These are phyloP conservation scores for Phytophthora cryptogea DNA, from an alignment of 352 stramenopile genomes.

Conservation along the genomic window DNA sequence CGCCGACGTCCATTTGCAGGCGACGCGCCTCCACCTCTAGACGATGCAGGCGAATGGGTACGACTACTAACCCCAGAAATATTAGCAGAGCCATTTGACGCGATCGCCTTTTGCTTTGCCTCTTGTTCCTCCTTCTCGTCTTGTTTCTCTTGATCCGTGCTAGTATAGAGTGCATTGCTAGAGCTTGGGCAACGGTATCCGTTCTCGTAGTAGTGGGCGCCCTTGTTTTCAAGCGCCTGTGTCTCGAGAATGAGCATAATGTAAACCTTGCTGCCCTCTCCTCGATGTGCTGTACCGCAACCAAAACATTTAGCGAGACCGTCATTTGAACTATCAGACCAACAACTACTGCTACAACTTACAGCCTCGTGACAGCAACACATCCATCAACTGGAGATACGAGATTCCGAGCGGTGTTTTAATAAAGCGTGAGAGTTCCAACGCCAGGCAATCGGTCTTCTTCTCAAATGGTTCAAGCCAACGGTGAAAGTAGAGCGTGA, in stretches of 20 bases:
- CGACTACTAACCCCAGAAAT: slow-evolving; percentile 28
- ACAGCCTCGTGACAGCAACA: slow-evolving; percentile 72
- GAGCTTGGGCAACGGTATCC: slow-evolving; percentile 75
- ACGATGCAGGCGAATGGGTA: slow-evolving; percentile 36
- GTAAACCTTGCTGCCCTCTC: slow-evolving; percentile 48
- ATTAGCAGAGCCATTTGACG: slow-evolving; percentile 17
- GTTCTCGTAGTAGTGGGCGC: slow-evolving; percentile 74
- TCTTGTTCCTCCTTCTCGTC: slow-evolving; percentile 33
- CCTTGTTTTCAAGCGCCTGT: slow-evolving; percentile 75
- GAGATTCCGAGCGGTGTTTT: slow-evolving; percentile 77
- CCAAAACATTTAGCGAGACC: slow-evolving; percentile 6
- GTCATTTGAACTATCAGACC: slow-evolving; percentile 7
- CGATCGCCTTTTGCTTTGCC: slow-evolving; percentile 26
- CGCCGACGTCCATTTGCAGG: slow-evolving; percentile 31
- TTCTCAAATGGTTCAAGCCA: slow-evolving; percentile 79
- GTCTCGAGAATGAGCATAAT: slow-evolving; percentile 84
- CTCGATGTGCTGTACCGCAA: slow-evolving; percentile 44
- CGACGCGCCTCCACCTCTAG: slow-evolving; percentile 24
- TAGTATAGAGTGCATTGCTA: slow-evolving; percentile 45
- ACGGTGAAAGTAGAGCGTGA: slow-evolving; percentile 80
- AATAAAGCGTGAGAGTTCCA: slow-evolving; percentile 74
- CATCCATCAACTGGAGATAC: slow-evolving; percentile 84
- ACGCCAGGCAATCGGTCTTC: slow-evolving; percentile 61
- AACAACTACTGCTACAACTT: slow-evolving; percentile 22
- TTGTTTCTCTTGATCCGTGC: slow-evolving; percentile 40